Evolutionary conservation across 2,329 filamentous ascomycete species (phyloP).

Genomic region (Fusarium phyllophilum): DNA sequence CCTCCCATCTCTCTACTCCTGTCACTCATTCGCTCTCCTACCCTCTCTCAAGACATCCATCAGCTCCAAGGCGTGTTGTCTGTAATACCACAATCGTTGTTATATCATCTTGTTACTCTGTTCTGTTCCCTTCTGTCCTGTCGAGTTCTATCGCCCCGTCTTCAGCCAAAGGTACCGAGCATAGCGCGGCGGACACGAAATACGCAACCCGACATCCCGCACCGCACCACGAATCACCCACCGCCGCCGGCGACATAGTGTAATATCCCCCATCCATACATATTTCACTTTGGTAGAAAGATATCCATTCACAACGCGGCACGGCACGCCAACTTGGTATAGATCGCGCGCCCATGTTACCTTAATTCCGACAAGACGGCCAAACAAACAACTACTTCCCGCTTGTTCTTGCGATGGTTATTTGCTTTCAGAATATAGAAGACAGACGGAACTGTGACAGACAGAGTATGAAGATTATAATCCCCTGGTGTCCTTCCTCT

Average conservation of each 20-base stretch:
- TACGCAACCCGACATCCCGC: slow-evolving; percentile 14
- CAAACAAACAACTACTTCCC: slow-evolving; percentile 27
- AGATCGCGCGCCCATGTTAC: slow-evolving; percentile 20
- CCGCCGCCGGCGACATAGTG: slow-evolving; percentile 19
- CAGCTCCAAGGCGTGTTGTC: slow-evolving; percentile 9
- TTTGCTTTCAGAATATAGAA: slow-evolving; percentile 14
- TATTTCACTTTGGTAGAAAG: slow-evolving; percentile 16
- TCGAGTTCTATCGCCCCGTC: slow-evolving; percentile 1
- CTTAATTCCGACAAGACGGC: slow-evolving; percentile 28
- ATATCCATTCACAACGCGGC: slow-evolving; percentile 14
- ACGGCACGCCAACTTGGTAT: slow-evolving; percentile 20
- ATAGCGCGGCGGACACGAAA: slow-evolving; percentile 34
- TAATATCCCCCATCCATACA: slow-evolving; percentile 16
- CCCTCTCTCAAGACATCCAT: slow-evolving; percentile 16
- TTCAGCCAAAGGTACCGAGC: slow-evolving; percentile 22
- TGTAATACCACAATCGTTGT: slow-evolving; percentile 15
- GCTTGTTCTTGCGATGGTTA: slow-evolving; percentile 8
- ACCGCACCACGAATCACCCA: slow-evolving; percentile 15
- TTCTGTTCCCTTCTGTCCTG: slow-evolving; percentile 3
- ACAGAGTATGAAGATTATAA: slow-evolving; percentile 3
- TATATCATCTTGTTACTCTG: slow-evolving; percentile 7
- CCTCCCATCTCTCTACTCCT: slow-evolving; percentile 3
- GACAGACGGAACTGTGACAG: slow-evolving; percentile 19
- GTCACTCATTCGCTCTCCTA: slow-evolving; percentile 19
- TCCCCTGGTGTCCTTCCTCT: neutral